Conservation (phyloP, 768 basidiomycete genomes). For the Lactarius hatsudake region DNA sequence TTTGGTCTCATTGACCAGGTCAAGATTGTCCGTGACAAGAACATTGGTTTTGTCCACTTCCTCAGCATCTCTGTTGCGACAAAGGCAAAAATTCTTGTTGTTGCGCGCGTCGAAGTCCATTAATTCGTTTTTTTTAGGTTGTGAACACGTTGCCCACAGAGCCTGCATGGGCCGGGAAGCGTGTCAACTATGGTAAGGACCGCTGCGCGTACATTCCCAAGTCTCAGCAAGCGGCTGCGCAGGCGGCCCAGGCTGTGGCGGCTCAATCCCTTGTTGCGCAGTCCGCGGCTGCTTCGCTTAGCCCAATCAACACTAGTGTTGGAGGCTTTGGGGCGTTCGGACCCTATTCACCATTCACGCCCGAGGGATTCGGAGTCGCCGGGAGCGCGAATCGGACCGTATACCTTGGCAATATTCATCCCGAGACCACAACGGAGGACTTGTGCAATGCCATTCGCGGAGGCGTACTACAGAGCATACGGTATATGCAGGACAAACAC, state of each 20-base stretch:
- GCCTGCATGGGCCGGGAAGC: conserved; percentile 90
- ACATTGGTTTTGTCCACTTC: conserved; percentile 99
- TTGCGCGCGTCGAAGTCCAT: background rate
- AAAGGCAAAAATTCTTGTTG: conserved; percentile 50
- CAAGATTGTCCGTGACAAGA: conserved; percentile 99
- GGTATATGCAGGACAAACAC: conserved; percentile 96
- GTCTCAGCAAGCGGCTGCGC: conserved; percentile 86
- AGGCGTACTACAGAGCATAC: conserved; percentile 92
- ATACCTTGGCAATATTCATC: conserved; percentile 94
- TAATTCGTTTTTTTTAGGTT: conserved; percentile 51
- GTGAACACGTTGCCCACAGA: conserved; percentile 91
- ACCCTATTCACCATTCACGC: conserved; percentile 53
- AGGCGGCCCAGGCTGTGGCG: conserved; percentile 83
- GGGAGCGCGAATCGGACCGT: conserved; percentile 86
- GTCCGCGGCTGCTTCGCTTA: conserved; percentile 41
- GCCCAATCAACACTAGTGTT: conserved; percentile 33
- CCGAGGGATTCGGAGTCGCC: conserved; percentile 39
- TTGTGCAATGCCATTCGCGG: conserved; percentile 95
- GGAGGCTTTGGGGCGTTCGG: conserved; percentile 42
- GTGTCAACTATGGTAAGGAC: conserved; percentile 98
- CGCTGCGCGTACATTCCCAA: conserved; percentile 97
- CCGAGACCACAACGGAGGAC: conserved; percentile 92
- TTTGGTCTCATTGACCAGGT: conserved; percentile 99
- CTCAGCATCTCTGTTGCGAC: conserved; percentile 91
- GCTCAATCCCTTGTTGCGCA: conserved; percentile 66